Percentiles rank a stretch among this genome's conserved stretches.
These are phyloP conservation scores for Magnolia sinica DNA, from an alignment of 164 flowering plant species.

Conservation along the genomic window DNA sequence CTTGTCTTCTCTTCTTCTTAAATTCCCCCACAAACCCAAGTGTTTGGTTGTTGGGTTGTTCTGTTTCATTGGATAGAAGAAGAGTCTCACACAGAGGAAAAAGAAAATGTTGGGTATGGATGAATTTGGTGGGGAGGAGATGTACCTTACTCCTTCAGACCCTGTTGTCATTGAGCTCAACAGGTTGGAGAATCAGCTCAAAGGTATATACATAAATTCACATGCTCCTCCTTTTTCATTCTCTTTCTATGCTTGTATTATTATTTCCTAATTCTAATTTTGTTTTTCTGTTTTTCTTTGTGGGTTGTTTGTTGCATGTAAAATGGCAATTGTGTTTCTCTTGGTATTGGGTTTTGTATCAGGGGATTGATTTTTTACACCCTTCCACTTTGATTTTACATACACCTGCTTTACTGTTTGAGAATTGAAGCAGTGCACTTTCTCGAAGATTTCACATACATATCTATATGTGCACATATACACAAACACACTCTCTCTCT, in stretches of 20 bases:
- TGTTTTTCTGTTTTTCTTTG: not conserved
- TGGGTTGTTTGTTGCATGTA: not conserved
- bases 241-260: not conserved
- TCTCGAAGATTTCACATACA: too few species aligned
- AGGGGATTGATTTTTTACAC: not conserved
- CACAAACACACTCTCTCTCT: too few species aligned
- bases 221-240: not conserved
- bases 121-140: slow-evolving; percentile 30
- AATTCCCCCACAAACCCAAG: slow-evolving; percentile 1
- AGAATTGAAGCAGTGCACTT: not conserved
- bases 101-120: slow-evolving; percentile 39
- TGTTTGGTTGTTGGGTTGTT: slow-evolving; percentile 14
- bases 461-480: too few species aligned
- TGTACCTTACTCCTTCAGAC: slow-evolving; percentile 42
- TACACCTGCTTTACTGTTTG: not conserved
- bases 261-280: not conserved
- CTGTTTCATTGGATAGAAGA: slow-evolving; percentile 2
- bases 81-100: slow-evolving; percentile 11
- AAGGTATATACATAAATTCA: slow-evolving; percentile 39
- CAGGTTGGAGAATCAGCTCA: slow-evolving; percentile 68
- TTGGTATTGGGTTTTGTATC: not conserved
- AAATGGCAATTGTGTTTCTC: not conserved
- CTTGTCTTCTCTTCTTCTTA: slow-evolving; percentile 16
- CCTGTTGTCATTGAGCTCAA: slow-evolving; percentile 72
- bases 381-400: not conserved